Percentiles rank a stretch among this genome's conserved stretches.
phyloP scores from a whole-genome alignment of 768 basidiomycete species.

The Mycena albidolilacea region DNA sequence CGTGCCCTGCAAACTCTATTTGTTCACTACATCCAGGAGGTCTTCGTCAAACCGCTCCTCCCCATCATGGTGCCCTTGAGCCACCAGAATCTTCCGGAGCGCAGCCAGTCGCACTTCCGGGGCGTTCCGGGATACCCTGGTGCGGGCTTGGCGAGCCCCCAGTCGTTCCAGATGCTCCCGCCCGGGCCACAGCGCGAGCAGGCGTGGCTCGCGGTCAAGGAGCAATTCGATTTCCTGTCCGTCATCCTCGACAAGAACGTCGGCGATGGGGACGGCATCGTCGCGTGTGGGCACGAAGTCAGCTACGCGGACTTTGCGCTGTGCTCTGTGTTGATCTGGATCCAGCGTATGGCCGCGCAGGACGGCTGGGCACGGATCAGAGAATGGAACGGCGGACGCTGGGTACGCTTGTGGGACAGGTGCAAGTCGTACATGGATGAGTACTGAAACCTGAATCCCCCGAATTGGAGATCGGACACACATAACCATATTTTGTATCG shows the following conservation, averaged over 20 bases:
- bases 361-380: slow-evolving; percentile 81
- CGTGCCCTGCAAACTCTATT: slow-evolving; percentile 79
- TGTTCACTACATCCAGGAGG: slow-evolving; percentile 78
- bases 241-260: slow-evolving; percentile 77
- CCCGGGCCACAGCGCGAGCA: slow-evolving; percentile 68
- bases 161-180: slow-evolving; percentile 35
- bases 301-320: slow-evolving; percentile 83
- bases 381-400: slow-evolving; percentile 79
- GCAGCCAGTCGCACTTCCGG: slow-evolving; percentile 67
- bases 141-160: slow-evolving; percentile 12
- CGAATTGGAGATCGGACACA: background rate
- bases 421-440: slow-evolving; percentile 81
- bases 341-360: slow-evolving; percentile 79
- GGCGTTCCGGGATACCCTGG: slow-evolving; percentile 18
- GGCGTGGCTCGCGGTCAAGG: slow-evolving; percentile 74
- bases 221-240: slow-evolving; percentile 78
- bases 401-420: slow-evolving; percentile 73
- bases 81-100: slow-evolving; percentile 72
- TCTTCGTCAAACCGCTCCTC: slow-evolving; percentile 77
- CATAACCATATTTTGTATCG: background rate
- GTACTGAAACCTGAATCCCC: slow-evolving; percentile 50
- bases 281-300: slow-evolving; percentile 76
- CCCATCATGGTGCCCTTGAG: slow-evolving; percentile 81
- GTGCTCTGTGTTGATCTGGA: slow-evolving; percentile 81
- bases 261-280: slow-evolving; percentile 73